Percentiles rank a stretch among this genome's conserved stretches.
Conservation (phyloP, 2,329 filamentous ascomycete genomes). For the Aureobasidium melanogenum region DNA sequence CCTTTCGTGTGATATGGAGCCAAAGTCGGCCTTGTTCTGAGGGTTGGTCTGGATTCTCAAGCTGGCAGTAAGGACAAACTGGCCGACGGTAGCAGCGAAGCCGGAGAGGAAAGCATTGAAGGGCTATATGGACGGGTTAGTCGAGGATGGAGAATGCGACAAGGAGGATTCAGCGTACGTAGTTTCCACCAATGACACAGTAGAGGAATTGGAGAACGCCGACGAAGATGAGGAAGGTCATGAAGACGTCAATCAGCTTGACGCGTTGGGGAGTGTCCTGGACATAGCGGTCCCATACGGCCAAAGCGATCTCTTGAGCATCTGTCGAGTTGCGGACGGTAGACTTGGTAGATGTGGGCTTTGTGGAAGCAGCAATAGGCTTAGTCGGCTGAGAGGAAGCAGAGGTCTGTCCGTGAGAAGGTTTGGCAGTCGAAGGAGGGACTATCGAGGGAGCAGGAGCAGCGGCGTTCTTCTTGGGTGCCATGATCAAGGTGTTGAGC, state of each 20-base stretch:
- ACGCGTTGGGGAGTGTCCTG: constrained; percentile 78
- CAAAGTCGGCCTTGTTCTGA: constrained; percentile 71
- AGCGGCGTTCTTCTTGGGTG: constrained; percentile 21
- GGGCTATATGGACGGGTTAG: constrained; percentile 50
- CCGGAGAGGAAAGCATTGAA: constrained; percentile 98
- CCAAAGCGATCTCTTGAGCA: constrained; percentile 52
- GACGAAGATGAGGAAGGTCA: constrained; percentile 76
- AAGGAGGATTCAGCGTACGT: constrained; percentile 52
- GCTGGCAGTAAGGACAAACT: constrained; percentile 89
- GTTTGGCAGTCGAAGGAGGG: constrained; percentile 18
- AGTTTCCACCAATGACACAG: constrained; percentile 86
- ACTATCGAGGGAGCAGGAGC: constrained; percentile 19
- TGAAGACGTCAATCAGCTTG: constrained; percentile 85
- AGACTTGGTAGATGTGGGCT: constrained; percentile 17
- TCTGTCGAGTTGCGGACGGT: constrained; percentile 23
- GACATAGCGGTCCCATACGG: constrained; percentile 70
- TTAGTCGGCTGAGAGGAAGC: constrained; percentile 19
- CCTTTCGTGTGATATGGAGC: constrained; percentile 70
- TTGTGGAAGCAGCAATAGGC: constrained; percentile 17
- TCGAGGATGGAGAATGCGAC: neutral
- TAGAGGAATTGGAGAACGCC: constrained; percentile 91
- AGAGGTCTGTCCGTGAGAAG: constrained; percentile 16
- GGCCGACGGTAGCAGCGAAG: constrained; percentile 88
- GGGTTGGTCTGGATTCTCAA: constrained; percentile 87
- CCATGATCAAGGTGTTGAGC: constrained; percentile 17